phyloP scores from a whole-genome alignment of 208 protist species.

The Acanthamoeba castellanii region DNA sequence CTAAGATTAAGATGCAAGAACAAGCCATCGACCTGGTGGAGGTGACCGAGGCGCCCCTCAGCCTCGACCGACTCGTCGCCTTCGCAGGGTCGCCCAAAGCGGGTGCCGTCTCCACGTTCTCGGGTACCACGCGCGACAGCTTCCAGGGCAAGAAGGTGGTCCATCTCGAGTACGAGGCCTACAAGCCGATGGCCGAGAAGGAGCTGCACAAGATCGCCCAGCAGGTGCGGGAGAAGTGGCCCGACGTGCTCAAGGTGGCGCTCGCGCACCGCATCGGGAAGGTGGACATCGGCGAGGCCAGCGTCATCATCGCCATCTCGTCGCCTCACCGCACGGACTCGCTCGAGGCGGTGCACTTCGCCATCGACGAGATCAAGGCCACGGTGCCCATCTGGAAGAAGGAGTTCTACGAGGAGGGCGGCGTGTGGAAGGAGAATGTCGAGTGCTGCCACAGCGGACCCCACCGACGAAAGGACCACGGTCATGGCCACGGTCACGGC shows the following conservation, averaged over 20 bases:
- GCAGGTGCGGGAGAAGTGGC: constrained; percentile 76
- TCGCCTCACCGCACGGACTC: constrained; percentile 86
- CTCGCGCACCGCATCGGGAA: constrained; percentile 84
- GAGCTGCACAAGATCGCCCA: constrained; percentile 81
- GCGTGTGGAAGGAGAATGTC: constrained; percentile 87
- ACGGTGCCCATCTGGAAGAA: constrained; percentile 91
- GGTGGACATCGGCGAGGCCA: constrained; percentile 80
- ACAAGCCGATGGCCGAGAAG: constrained; percentile 87
- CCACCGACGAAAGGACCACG: constrained; percentile 4
- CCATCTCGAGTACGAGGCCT: constrained; percentile 89
- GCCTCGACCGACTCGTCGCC: constrained; percentile 3
- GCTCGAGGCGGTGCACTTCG: constrained; percentile 85
- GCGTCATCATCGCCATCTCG: constrained; percentile 88
- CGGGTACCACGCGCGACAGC: constrained; percentile 83
- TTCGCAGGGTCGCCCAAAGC: constrained; percentile 57
- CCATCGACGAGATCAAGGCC: constrained; percentile 89
- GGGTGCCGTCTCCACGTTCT: constrained; percentile 84
- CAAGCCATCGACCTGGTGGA: not conserved
- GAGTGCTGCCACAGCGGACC: constrained; percentile 82
- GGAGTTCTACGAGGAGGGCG: constrained; percentile 85
- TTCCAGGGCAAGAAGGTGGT: constrained; percentile 85
- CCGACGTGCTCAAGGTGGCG: constrained; percentile 77
- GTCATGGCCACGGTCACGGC: not conserved
- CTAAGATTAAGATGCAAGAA: constrained; percentile 41
- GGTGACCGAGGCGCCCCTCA: constrained; percentile 45